A percentile compares a stretch with the other conserved stretches of the same genome.
These are phyloP conservation scores for Colletotrichum australisinense DNA, from an alignment of 2,329 filamentous ascomycete species.

Conservation along the genomic window DNA sequence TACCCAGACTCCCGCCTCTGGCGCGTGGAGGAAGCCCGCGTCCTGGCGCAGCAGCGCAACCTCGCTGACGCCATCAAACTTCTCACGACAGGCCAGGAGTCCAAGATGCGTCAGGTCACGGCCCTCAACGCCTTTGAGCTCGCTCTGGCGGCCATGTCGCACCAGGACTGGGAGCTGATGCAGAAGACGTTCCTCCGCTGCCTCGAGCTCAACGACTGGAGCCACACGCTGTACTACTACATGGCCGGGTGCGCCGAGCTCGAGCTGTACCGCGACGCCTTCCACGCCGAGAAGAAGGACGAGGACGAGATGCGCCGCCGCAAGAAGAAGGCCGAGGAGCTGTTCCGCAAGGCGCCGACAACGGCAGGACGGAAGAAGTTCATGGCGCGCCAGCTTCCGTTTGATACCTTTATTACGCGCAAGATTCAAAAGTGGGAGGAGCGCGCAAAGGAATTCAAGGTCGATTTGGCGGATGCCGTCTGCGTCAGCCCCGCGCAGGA, in stretches of 20 bases:
- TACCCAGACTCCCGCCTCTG: slow-evolving; percentile 89
- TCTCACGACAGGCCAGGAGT: slow-evolving; percentile 68
- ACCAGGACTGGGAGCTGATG: slow-evolving; percentile 81
- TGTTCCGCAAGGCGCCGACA: slow-evolving; percentile 77
- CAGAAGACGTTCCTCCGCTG: slow-evolving; percentile 80
- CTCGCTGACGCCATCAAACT: slow-evolving; percentile 76
- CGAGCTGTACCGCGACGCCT: slow-evolving; percentile 79
- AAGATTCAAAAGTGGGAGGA: slow-evolving; percentile 92
- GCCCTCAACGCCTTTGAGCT: slow-evolving; percentile 89
- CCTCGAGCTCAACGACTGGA: slow-evolving; percentile 89
- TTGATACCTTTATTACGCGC: slow-evolving; percentile 85
- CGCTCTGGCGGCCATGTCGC: slow-evolving; percentile 80
- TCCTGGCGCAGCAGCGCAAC: slow-evolving; percentile 74
- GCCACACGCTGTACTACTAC: slow-evolving; percentile 89
- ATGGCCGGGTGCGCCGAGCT: slow-evolving; percentile 83
- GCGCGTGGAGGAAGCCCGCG: slow-evolving; percentile 87
- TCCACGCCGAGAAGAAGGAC: slow-evolving; percentile 47
- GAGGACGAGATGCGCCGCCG: slow-evolving; percentile 63
- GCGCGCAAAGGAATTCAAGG: slow-evolving; percentile 72
- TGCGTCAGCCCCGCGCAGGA: slow-evolving; percentile 86
- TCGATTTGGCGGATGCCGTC: slow-evolving; percentile 82
- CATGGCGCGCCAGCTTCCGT: slow-evolving; percentile 88
- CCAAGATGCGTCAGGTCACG: slow-evolving; percentile 88
- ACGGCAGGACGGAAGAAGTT: slow-evolving; percentile 88
- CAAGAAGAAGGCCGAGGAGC: slow-evolving; percentile 74